These are phyloP conservation scores for Phytophthora sojae DNA, from an alignment of 352 stramenopile species.

Conservation along the genomic window DNA sequence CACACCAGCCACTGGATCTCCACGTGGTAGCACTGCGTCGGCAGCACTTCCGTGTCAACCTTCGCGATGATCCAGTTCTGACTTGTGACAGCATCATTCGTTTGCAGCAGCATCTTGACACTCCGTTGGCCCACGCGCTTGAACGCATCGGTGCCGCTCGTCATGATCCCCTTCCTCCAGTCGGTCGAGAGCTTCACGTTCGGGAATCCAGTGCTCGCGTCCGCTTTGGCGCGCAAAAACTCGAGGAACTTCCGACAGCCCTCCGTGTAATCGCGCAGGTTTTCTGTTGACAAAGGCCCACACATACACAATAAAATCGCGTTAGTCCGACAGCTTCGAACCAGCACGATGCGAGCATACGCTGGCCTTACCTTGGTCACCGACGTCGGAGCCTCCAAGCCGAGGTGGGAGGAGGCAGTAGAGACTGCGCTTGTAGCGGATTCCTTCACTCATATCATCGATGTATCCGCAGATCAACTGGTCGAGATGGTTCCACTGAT, in stretches of 20 bases:
- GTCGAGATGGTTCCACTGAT: conserved; percentile 89
- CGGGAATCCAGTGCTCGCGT: conserved; percentile 59
- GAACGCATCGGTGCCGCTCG: conserved; percentile 63
- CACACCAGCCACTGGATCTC: conserved; percentile 90
- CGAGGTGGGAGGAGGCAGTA: conserved; percentile 75
- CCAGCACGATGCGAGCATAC: not conserved
- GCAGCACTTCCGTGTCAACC: conserved; percentile 75
- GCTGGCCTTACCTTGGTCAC: conserved; percentile 39
- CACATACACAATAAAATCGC: not conserved
- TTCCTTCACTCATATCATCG: conserved; percentile 87
- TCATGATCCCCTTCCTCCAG: conserved; percentile 50
- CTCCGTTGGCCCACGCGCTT: conserved; percentile 72
- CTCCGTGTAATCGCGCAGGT: conserved; percentile 67
- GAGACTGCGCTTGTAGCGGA: conserved; percentile 82
- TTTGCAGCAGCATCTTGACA: conserved; percentile 78
- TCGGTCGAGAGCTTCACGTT: conserved; percentile 63
- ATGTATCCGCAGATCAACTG: conserved; percentile 89
- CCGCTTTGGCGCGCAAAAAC: conserved; percentile 68
- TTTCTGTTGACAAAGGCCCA: conserved; percentile 38
- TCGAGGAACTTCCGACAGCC: conserved; percentile 76
- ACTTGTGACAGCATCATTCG: conserved; percentile 69
- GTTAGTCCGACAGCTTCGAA: not conserved
- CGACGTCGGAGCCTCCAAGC: conserved; percentile 38
- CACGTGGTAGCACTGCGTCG: conserved; percentile 82
- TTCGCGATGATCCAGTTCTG: conserved; percentile 87